Evolutionary conservation across 768 basidiomycete species (phyloP).

Genomic region (Tubosaeta sp.): DNA sequence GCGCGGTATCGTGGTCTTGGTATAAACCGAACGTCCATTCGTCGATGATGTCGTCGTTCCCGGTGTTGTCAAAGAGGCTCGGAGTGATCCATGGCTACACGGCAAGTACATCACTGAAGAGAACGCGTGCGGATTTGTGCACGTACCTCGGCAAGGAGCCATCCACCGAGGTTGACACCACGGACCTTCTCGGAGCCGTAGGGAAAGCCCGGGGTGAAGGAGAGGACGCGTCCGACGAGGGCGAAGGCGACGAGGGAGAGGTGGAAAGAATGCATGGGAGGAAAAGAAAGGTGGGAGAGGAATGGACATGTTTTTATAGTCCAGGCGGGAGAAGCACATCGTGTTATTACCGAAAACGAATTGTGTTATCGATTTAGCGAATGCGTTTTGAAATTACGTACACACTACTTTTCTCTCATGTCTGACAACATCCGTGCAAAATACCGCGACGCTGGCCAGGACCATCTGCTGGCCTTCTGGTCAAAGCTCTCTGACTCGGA

Average conservation of each 20-base stretch:
- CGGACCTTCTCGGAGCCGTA: constrained; percentile 73
- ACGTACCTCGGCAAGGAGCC: constrained; percentile 52
- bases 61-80: constrained; percentile 59
- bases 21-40: constrained; percentile 75
- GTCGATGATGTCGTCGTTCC: constrained; percentile 56
- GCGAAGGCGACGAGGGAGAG: constrained; percentile 28
- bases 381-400: no score
- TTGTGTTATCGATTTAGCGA: no score
- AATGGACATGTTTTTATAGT: constrained; percentile 17
- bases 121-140: neutral
- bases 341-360: no score
- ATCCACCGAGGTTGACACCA: constrained; percentile 79
- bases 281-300: constrained; percentile 45
- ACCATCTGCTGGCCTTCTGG: constrained; percentile 89
- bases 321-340: neutral
- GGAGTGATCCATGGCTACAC: constrained; percentile 75
- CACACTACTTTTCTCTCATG: no score
- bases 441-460: constrained; percentile 81
- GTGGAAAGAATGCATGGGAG: constrained; percentile 35
- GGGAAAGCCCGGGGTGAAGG: constrained; percentile 54
- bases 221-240: constrained; percentile 23
- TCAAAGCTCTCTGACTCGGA: constrained; percentile 61
- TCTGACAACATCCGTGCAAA: constrained; percentile 51
- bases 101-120: constrained; percentile 38
- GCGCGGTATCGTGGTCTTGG: constrained; percentile 49